phyloP scores from a whole-genome alignment of 1,284 basidiomycete genomes.

The Trametes polyzona region DNA sequence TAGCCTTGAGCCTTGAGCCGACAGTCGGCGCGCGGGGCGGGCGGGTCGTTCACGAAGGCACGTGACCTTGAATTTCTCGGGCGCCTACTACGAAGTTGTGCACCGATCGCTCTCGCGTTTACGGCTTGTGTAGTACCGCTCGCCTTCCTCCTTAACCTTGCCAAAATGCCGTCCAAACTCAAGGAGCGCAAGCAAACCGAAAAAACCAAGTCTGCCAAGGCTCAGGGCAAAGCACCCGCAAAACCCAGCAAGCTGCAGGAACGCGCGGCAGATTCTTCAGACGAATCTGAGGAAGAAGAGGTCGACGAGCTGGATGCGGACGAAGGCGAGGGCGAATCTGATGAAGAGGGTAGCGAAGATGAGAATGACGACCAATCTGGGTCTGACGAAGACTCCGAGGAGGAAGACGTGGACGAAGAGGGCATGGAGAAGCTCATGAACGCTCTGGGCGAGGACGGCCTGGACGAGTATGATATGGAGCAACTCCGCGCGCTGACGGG shows the following conservation, averaged over 20 bases:
- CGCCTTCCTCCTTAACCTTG: not conserved
- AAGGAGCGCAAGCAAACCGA: constrained; percentile 5
- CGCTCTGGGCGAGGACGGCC: constrained; percentile 66
- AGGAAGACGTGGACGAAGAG: constrained; percentile 66
- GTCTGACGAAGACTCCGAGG: constrained; percentile 36
- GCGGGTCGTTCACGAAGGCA: not conserved
- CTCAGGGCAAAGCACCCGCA: constrained; percentile 1
- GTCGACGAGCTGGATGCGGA: constrained; percentile 41
- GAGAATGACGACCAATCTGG: constrained; percentile 39
- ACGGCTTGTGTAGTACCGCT: not conserved
- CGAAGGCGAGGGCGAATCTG: constrained; percentile 28
- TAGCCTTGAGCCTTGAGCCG: too few relatives aligned
- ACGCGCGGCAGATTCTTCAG: constrained; percentile 13
- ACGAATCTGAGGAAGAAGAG: constrained; percentile 32
- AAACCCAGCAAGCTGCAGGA: constrained; percentile 16
- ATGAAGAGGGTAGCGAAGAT: constrained; percentile 20
- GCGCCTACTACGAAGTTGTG: not conserved
- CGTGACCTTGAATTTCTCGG: constrained; percentile 13
- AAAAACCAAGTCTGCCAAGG: not conserved
- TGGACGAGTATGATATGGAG: constrained; percentile 63
- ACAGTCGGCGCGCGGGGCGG: too few relatives aligned
- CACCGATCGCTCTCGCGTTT: not conserved
- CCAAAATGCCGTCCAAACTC: constrained; percentile 11
- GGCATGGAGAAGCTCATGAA: constrained; percentile 69
- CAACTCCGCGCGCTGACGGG: constrained; percentile 50